phyloP scores from a whole-genome alignment of 805 yeast species.

The Nakazawaea wyomingensis region DNA sequence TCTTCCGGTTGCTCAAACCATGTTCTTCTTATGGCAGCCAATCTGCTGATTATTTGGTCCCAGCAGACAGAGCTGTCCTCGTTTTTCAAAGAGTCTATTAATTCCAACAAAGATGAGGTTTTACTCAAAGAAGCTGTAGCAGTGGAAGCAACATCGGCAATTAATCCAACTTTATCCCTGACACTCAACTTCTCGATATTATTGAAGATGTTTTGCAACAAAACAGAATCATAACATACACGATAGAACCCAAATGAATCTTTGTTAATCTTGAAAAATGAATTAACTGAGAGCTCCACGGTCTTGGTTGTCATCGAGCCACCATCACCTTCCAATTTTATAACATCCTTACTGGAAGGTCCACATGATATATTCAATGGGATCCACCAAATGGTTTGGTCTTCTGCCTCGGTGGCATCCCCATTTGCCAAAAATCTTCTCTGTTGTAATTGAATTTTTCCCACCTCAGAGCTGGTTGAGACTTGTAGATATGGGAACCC shows the following conservation, averaged over 20 bases:
- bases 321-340: not conserved
- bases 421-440: conserved; percentile 60
- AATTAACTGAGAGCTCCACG: not conserved
- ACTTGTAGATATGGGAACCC: conserved; percentile 72
- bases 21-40: conserved; percentile 29
- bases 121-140: conserved; percentile 40
- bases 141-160: conserved; percentile 47
- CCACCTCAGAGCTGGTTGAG: conserved; percentile 22
- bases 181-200: conserved; percentile 34
- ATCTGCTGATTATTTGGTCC: conserved; percentile 43
- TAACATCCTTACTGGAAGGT: conserved; percentile 9
- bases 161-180: conserved; percentile 47
- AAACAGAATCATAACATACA: conserved; percentile 41
- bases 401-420: conserved; percentile 53
- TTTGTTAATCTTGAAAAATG: conserved; percentile 42
- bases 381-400: conserved; percentile 55
- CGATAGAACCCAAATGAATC: conserved; percentile 49
- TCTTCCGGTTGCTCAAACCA: conserved; percentile 32
- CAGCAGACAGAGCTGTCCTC: conserved; percentile 45
- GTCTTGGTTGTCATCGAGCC: not conserved
- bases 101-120: conserved; percentile 39
- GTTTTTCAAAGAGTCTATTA: conserved; percentile 30
- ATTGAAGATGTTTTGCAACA: conserved; percentile 35
- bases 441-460: conserved; percentile 42
- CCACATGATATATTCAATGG: conserved; percentile 37